phyloP scores from a whole-genome alignment of 1,284 basidiomycete genomes.

The Marasmius tenuissimus region DNA sequence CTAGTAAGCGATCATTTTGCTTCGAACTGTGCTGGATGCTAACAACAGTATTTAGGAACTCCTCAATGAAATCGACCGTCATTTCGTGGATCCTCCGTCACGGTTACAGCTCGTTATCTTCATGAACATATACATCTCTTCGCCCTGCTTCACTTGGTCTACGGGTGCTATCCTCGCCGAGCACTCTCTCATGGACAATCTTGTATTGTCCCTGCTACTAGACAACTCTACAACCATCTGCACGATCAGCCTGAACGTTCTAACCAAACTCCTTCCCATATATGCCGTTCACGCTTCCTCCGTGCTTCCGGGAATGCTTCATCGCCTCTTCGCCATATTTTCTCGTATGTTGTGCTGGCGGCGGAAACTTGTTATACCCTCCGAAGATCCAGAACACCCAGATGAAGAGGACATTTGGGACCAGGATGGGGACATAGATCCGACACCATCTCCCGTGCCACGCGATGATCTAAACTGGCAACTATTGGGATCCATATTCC shows the following conservation, averaged over 20 bases:
- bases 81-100: conserved; percentile 56
- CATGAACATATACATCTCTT: conserved; percentile 60
- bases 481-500: conserved; percentile 58
- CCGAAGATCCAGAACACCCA: conserved; percentile 24
- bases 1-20: conserved; percentile 44
- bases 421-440: conserved; percentile 35
- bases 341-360: conserved; percentile 74
- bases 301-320: conserved; percentile 56
- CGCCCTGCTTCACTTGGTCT: conserved; percentile 46
- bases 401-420: conserved; percentile 33
- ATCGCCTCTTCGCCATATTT: conserved; percentile 62
- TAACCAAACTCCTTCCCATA: conserved; percentile 72
- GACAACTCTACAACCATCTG: conserved; percentile 74
- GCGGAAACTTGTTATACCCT: conserved; percentile 34
- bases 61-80: conserved; percentile 59
- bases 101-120: conserved; percentile 70
- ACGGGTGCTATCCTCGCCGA: conserved; percentile 49
- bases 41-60: conserved; percentile 52
- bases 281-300: conserved; percentile 63
- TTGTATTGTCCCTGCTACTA: conserved; percentile 63
- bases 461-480: conserved; percentile 63
- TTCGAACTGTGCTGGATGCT: conserved; percentile 10
- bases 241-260: conserved; percentile 56
- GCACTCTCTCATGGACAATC: conserved; percentile 60
- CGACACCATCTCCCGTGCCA: conserved; percentile 38